Conservation (phyloP, 2,329 filamentous ascomycete species). For the Rugonectria rugulosa region DNA sequence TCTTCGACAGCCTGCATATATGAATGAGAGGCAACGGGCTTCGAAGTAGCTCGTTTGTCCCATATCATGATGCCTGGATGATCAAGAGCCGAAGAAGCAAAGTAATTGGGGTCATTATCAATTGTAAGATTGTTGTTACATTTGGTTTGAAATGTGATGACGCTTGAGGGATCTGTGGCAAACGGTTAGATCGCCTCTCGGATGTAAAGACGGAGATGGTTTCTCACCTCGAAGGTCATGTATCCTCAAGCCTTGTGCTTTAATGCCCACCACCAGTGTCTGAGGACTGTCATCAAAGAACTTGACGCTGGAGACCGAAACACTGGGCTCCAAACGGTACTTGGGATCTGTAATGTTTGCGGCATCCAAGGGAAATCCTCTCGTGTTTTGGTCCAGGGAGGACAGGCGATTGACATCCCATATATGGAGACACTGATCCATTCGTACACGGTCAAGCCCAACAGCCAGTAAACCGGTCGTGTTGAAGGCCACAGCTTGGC, state of each 20-base stretch:
- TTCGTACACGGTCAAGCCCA: slow-evolving; percentile 80
- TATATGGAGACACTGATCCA: slow-evolving; percentile 82
- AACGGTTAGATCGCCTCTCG: neutral
- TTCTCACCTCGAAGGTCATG: slow-evolving; percentile 78
- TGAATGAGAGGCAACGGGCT: slow-evolving; percentile 58
- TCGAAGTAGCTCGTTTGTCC: slow-evolving; percentile 73
- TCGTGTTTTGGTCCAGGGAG: slow-evolving; percentile 53
- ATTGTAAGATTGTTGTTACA: slow-evolving; percentile 78
- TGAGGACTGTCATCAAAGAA: slow-evolving; percentile 83
- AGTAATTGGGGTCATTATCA: slow-evolving; percentile 85
- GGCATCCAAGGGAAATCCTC: slow-evolving; percentile 59
- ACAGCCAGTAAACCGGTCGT: slow-evolving; percentile 76
- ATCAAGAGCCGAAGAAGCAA: slow-evolving; percentile 79
- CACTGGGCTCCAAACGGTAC: slow-evolving; percentile 67
- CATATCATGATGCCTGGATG: slow-evolving; percentile 79
- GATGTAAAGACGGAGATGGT: neutral
- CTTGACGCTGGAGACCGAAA: slow-evolving; percentile 82
- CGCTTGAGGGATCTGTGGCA: slow-evolving; percentile 55
- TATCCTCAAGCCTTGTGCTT: slow-evolving; percentile 75
- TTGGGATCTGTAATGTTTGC: slow-evolving; percentile 63
- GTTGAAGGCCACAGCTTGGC: slow-evolving; percentile 84
- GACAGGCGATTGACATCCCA: slow-evolving; percentile 77
- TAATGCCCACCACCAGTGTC: slow-evolving; percentile 77
- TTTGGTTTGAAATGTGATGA: slow-evolving; percentile 69
- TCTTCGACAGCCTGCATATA: slow-evolving; percentile 67